Evolutionary conservation across 495 filamentous ascomycete species (phyloP), one percentile per base, ranked within the genome.

Genomic region (Penicillium coprophilum): DNA sequence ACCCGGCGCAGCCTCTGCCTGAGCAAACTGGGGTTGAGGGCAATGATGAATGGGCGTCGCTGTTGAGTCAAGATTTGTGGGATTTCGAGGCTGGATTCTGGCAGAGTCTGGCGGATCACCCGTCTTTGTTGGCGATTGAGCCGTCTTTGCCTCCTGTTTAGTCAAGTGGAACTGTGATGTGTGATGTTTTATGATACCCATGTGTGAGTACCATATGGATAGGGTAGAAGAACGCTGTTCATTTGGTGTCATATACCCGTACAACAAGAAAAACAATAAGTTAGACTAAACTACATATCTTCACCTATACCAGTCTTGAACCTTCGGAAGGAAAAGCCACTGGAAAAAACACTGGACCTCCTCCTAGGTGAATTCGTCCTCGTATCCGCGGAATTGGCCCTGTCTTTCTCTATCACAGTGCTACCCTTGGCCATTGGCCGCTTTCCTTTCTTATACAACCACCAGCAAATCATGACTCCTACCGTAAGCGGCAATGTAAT

Each of bases 1-100:
- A 65, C 34, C 11, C 56, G 10, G 52, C 24, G n/a, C 57, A 34
- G 31, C 32, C 21, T 30, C 46, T 36, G 21, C 21, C 27, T n/a
- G 61, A 65, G 21, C 4, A 44, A 10, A 15, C 43, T 7, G 53
- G 53, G 4, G 55, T 64, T 11, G 61, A 59, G 36, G 61, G 48
- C 0, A 53, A 36, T 54, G 68, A 66, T 19, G 67, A 68, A 44
- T 71, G 69, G 69, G 58, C 66, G 15, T 60, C 60, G 4, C 36
- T 68, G n/a, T 50, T 71, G 30, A 63, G 62, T 20, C 64, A 68
- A 46, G 69, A 70, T 63, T 28, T 66, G 50, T 71, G 64, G 66
- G 69, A 71, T 59, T 68, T 61, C 20, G 69, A 71, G 55, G 58
- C 63, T 30, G 67, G 60, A 1, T 71, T 71, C 36, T 71, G 69